These are phyloP conservation scores for Moricandia arvensis DNA, from an alignment of 345 rosid species.

Conservation along the genomic window DNA sequence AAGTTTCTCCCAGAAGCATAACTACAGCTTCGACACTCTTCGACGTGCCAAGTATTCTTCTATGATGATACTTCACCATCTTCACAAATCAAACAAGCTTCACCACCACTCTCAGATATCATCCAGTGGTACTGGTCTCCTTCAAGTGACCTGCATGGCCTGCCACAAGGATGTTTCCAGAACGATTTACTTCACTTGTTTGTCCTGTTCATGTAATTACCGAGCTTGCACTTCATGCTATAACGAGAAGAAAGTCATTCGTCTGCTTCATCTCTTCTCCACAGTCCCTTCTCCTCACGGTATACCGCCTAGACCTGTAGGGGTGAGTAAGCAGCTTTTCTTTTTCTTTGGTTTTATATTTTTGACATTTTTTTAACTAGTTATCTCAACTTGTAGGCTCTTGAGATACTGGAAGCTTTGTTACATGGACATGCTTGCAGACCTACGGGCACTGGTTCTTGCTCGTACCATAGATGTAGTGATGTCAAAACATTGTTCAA, in stretches of 20 bases:
- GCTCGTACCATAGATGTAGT: constrained; percentile 44
- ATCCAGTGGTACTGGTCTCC: not conserved
- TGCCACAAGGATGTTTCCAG: constrained; percentile 40
- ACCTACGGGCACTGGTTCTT: constrained; percentile 8
- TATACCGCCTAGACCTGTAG: not conserved
- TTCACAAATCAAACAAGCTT: constrained; percentile 33
- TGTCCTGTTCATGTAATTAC: constrained; percentile 32
- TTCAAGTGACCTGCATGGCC: constrained; percentile 35
- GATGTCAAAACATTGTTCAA: constrained; percentile 34
- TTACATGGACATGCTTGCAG: constrained; percentile 42
- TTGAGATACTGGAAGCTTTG: constrained; percentile 36
- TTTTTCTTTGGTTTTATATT: not conserved
- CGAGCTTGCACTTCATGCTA: constrained; percentile 49
- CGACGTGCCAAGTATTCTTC: constrained; percentile 75
- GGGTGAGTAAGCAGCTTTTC: constrained; percentile 18
- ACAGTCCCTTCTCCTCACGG: not conserved
- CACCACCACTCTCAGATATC: constrained; percentile 2
- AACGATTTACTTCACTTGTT: constrained; percentile 36
- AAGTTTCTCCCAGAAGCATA: constrained; percentile 50
- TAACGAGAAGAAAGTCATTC: constrained; percentile 9
- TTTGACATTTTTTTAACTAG: not conserved
- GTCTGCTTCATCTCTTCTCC: constrained; percentile 23
- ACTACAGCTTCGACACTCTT: constrained; percentile 61
- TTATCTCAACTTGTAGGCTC: constrained; percentile 7
- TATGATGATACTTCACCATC: constrained; percentile 73